A percentile compares a stretch with the other conserved stretches of the same genome.
Evolutionary conservation across 352 stramenopile species (phyloP).

Genomic region (Saprolegnia parasitica): DNA sequence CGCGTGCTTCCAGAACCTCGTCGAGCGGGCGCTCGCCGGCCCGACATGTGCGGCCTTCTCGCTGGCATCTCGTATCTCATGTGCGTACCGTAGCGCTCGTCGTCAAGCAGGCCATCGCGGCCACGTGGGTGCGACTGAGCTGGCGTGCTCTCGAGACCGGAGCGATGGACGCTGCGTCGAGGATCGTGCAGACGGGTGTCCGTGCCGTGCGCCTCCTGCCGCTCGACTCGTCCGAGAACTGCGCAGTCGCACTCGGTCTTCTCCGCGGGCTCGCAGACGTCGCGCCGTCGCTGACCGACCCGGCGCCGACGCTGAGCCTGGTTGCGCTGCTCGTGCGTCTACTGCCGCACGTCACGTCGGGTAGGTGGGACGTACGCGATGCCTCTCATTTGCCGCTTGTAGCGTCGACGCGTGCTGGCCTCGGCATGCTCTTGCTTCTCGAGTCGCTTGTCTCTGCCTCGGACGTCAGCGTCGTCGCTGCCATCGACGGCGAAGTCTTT

Average conservation of each 20-base stretch:
- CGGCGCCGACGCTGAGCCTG: not conserved
- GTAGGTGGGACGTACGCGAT: not conserved
- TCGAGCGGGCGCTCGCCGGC: not conserved
- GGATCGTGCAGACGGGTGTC: not conserved
- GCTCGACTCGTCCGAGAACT: constrained; percentile 15
- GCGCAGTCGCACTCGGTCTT: not conserved
- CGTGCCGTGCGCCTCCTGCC: not conserved
- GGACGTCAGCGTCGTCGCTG: not conserved
- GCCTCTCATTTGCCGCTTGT: not conserved
- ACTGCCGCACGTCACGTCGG: constrained; percentile 17
- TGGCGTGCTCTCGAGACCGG: constrained; percentile 1
- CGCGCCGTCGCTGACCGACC: constrained; percentile 1
- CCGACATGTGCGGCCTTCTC: not conserved
- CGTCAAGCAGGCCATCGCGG: constrained; percentile 13
- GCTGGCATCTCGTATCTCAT: not conserved
- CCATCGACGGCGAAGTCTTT: not conserved
- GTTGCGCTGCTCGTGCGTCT: constrained; percentile 3
- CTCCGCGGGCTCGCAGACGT: constrained; percentile 6
- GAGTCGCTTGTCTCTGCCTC: constrained; percentile 4
- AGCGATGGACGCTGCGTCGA: not conserved
- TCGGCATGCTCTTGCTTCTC: constrained; percentile 15
- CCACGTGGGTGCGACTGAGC: not conserved
- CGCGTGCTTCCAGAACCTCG: not conserved
- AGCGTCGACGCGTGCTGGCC: not conserved
- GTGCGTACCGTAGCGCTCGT: not conserved